A percentile compares a stretch with the other conserved stretches of the same genome.
Evolutionary conservation across 352 stramenopile species (phyloP).

Genomic region (Pythium coloratum): DNA sequence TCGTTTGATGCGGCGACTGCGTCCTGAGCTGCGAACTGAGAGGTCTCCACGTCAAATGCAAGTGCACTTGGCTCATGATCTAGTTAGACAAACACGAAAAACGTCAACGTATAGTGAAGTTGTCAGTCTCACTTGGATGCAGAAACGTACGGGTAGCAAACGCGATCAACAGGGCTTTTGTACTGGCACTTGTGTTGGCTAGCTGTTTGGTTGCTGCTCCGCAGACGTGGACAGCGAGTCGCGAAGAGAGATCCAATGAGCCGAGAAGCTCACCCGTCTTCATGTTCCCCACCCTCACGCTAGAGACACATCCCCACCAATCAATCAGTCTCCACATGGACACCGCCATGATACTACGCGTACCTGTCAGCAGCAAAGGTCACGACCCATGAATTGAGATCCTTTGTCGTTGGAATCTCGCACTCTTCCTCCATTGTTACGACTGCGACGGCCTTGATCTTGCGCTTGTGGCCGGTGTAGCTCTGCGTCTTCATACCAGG

Average conservation of each 20-base stretch:
- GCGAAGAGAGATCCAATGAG: constrained; percentile 29
- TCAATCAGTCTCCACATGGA: neutral
- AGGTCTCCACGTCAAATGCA: constrained; percentile 1
- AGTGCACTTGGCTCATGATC: constrained; percentile 23
- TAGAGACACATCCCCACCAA: constrained; percentile 15
- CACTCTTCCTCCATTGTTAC: constrained; percentile 6
- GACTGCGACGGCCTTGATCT: constrained; percentile 18
- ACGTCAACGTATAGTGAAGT: no score
- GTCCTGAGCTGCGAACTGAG: neutral
- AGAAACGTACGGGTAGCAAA: constrained; percentile 44
- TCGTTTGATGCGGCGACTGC: neutral
- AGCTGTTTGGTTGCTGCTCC: constrained; percentile 22
- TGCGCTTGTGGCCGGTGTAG: constrained; percentile 36
- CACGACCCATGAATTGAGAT: constrained; percentile 22
- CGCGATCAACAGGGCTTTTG: constrained; percentile 24
- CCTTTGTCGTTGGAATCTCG: neutral
- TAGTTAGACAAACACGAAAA: neutral
- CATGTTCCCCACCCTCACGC: constrained; percentile 52
- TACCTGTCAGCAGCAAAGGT: constrained; percentile 58
- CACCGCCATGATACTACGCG: neutral
- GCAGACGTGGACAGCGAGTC: constrained; percentile 32
- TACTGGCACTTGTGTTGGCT: neutral
- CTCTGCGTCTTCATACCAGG: constrained; percentile 53
- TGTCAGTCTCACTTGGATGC: no score
- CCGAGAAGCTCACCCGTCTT: constrained; percentile 30